Evolutionary conservation across 805 yeast species (phyloP), one percentile per base, ranked within the genome.

Genomic region (Candida nonsorbophila): DNA sequence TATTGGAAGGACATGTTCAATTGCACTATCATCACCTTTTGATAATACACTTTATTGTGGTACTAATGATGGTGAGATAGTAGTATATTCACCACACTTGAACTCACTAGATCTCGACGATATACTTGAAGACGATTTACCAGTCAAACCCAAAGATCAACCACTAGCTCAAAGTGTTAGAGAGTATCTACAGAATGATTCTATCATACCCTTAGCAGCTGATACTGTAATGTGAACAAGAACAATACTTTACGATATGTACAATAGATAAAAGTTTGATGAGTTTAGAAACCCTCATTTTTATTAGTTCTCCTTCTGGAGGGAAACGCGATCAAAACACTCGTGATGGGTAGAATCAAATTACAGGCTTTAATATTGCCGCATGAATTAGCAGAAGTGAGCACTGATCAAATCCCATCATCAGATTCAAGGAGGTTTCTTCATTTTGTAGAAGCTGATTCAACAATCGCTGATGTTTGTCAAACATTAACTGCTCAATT

Each of bases 51-150:
- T 70, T 40, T 72, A 47, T 38, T 67, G 81, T 16, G 88, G 87
- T 1, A 72, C 81, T 2, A 65, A 70, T 34, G 85, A 81, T 39
- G 92, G 92, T 2, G 71, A 72, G 16, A 75, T 83, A 1, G 45
- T 72, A 0, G 54, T 58, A 1, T 83, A 87, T 86, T 67, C 47
- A 3, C 48, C 60, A 34, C 33, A 39, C 33, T 43, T 29, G 6
- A 31, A 30, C 24, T n/a, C n/a, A n/a, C n/a, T n/a, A n/a, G n/a
- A n/a, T n/a, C n/a, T n/a, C n/a, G n/a, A n/a, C n/a, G n/a, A n/a
- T n/a, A n/a, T n/a, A n/a, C n/a, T n/a, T n/a, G n/a, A n/a, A n/a
- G n/a, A n/a, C n/a, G n/a, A n/a, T n/a, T n/a, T n/a, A n/a, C n/a
- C n/a, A n/a, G n/a, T n/a, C n/a, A n/a, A n/a, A n/a, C n/a, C n/a